These are phyloP conservation scores for Rhinocladiella similis DNA, from an alignment of 2,329 filamentous ascomycete species.

Conservation along the genomic window DNA sequence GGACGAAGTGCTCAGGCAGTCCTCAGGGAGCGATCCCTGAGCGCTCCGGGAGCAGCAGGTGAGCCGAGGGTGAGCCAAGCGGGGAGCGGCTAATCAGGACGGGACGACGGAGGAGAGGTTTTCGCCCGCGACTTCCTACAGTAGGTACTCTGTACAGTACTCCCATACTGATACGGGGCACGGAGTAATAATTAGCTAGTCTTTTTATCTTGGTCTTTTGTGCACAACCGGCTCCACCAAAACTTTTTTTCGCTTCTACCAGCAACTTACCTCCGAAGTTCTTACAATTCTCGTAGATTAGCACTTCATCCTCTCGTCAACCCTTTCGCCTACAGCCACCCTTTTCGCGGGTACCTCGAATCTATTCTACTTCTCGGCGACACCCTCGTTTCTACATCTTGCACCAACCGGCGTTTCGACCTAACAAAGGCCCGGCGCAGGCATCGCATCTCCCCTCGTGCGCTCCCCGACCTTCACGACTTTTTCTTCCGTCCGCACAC, in stretches of 20 bases:
- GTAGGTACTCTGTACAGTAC: no score
- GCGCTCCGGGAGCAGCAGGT: conserved; percentile 3
- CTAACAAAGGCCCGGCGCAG: neutral
- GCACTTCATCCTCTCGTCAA: neutral
- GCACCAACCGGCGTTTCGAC: neutral
- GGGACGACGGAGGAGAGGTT: neutral
- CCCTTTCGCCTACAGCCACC: neutral
- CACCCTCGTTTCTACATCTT: neutral
- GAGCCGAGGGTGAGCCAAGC: conserved; percentile 6
- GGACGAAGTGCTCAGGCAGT: conserved; percentile 1
- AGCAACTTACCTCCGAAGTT: neutral
- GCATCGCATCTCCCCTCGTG: neutral
- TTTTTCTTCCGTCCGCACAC: neutral
- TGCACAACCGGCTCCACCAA: neutral
- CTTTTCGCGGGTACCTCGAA: neutral
- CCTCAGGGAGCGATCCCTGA: neutral
- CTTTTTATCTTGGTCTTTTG: no score
- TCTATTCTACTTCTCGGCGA: neutral
- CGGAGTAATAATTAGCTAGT: no score
- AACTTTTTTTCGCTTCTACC: conserved; percentile 3
- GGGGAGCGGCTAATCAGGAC: neutral
- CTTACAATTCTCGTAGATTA: neutral
- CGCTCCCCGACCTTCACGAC: neutral
- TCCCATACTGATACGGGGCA: no score
- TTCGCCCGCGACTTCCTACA: no score